Conservation (phyloP, 345 rosid species). For the Luvunga scandens region DNA sequence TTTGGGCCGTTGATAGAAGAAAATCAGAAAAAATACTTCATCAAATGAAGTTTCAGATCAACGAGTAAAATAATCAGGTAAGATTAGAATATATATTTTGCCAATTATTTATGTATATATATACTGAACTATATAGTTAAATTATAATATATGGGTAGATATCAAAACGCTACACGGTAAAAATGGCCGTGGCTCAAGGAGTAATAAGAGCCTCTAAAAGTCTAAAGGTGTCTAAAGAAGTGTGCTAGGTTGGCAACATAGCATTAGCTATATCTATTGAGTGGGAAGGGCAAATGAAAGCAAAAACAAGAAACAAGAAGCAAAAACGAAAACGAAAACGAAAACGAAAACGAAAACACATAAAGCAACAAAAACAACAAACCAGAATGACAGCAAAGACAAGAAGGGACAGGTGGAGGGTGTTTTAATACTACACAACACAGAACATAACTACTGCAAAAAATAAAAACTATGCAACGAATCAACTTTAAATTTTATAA, state of each 20-base stretch:
- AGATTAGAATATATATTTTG: neutral
- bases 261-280: neutral
- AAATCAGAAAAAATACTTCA: neutral
- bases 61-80: constrained; percentile 18
- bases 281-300: neutral
- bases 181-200: neutral
- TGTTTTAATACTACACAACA: neutral
- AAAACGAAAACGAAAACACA: neutral
- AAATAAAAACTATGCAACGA: neutral
- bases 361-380: too few relatives aligned
- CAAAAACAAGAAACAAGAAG: neutral
- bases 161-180: neutral
- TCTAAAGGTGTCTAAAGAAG: neutral
- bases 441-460: neutral
- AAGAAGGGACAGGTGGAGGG: constrained; percentile 2
- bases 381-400: too few relatives aligned
- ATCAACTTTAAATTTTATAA: neutral
- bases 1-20: constrained; percentile 38
- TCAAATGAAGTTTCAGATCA: neutral
- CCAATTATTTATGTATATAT: neutral
- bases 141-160: neutral
- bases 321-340: neutral
- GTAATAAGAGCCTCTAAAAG: neutral
- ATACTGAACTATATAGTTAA: neutral
- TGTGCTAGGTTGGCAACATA: neutral